Evolutionary conservation across 306 rosid genomes (phyloP), one percentile per base, ranked within the genome.

Genomic region (Vigna nakashimae): DNA sequence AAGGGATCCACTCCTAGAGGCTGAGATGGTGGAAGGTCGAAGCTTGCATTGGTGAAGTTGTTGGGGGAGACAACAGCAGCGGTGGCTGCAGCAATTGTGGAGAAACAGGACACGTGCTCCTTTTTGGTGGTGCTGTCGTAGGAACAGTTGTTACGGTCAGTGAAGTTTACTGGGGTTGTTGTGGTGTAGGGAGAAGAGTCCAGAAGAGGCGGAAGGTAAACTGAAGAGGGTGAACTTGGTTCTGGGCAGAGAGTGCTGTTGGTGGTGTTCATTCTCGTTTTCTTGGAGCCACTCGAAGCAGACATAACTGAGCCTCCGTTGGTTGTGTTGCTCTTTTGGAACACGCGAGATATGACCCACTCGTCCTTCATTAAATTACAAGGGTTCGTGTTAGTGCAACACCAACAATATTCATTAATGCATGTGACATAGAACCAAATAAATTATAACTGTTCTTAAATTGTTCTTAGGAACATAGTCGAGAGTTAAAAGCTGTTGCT

Each of bases 21-120:
- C 26, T 30, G 76, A 17, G 83, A 75, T 0, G 73, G 84, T 57
- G 87, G 22, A 6, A 83, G 65, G 26, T 79, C 88, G 22, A 81
- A 84, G 57, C 74, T 72, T 6, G 77, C 82, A 71, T 76, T 85
- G 67, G 0, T 13, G 77, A 34, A 74, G 83, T 48, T 73, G 64
- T 22, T 79, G 32, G 50, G 74, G 18, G 24, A 67, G 17, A 55
- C 81, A 73, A 68, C 82, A 64, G 71, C 51, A 15, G 76, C 76
- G 3, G 65, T 26, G 55, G 76, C 59, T 52, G 84, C 80, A 38
- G 79, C 72, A 26, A 75, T 66, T 79, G 96, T 96, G 99, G 99
- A 96, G 99, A 96, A 96, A 92, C 99, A 96, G 98, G 99, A 88
- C 99, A 96, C 98, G 99, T 96, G 99, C 99, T 93, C 97, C 75